Conservation (phyloP, 768 basidiomycete genomes). For the Sarcodon sp. region DNA sequence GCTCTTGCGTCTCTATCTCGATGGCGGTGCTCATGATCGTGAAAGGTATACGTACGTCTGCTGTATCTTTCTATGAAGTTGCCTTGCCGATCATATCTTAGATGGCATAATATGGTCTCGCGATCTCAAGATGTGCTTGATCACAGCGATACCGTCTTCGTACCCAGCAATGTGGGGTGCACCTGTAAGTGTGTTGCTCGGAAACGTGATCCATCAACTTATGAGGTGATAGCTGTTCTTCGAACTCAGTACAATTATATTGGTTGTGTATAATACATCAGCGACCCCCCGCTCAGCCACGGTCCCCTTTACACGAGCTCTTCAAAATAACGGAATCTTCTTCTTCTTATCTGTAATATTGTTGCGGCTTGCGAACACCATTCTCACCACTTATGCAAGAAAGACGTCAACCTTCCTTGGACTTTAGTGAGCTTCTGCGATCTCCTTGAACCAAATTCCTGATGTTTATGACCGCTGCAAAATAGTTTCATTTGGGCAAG, state of each 20-base stretch:
- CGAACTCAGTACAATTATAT: slow-evolving; percentile 18
- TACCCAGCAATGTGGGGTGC: slow-evolving; percentile 17
- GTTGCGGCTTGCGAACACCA: too few species aligned
- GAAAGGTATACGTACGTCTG: slow-evolving; percentile 13
- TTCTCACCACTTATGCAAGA: too few species aligned
- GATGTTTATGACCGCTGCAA: slow-evolving; percentile 12
- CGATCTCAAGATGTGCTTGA: slow-evolving; percentile 14
- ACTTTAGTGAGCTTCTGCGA: too few species aligned
- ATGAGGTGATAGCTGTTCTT: too few species aligned
- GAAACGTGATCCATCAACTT: slow-evolving; percentile 17
- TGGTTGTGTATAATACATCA: slow-evolving; percentile 20
- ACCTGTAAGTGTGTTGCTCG: slow-evolving; percentile 14
- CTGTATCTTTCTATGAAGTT: background rate
- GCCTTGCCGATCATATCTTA: slow-evolving; percentile 3
- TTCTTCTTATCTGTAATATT: too few species aligned
- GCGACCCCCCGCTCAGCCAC: slow-evolving; percentile 16
- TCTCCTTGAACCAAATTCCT: slow-evolving; percentile 6
- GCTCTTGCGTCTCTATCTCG: slow-evolving; percentile 11
- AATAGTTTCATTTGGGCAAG: slow-evolving; percentile 9
- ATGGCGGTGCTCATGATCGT: slow-evolving; percentile 12
- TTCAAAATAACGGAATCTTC: too few species aligned
- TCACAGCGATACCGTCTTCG: slow-evolving; percentile 7
- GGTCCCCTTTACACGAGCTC: too few species aligned
- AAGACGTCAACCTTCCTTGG: too few species aligned
- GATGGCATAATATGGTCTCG: slow-evolving; percentile 13